Evolutionary conservation across 345 rosid species (phyloP).

Genomic region (Eucalyptus marginata): DNA sequence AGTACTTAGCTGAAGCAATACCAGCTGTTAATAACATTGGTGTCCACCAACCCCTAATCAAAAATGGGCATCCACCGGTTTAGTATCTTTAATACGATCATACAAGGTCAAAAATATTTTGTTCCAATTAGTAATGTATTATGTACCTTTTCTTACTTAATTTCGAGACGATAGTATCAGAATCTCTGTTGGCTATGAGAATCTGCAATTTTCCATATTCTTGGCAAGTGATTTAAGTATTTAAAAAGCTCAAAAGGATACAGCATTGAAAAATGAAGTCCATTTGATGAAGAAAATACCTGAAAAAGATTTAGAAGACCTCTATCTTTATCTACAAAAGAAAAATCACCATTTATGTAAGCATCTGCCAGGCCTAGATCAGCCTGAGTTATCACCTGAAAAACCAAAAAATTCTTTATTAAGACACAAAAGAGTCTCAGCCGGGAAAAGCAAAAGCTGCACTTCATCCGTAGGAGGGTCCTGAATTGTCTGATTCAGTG

Average conservation of each 20-base stretch:
- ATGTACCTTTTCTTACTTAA: constrained; percentile 50
- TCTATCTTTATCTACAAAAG: constrained; percentile 57
- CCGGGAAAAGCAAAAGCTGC: neutral
- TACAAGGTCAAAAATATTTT: fast-evolving
- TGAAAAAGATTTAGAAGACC: constrained; percentile 73
- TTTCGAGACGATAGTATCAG: constrained; percentile 21
- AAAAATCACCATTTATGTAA: constrained; percentile 67
- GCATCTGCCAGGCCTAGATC: constrained; percentile 94
- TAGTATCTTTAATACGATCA: neutral
- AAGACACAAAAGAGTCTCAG: neutral
- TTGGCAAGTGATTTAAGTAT: neutral
- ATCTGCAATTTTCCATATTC: constrained; percentile 18
- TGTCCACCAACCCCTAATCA: constrained; percentile 92
- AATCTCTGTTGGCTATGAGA: constrained; percentile 66
- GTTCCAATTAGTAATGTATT: neutral
- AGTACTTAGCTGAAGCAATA: constrained; percentile 65
- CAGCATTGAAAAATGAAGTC: neutral
- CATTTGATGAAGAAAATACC: constrained; percentile 25
- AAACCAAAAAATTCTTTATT: neutral
- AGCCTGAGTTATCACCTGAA: constrained; percentile 79
- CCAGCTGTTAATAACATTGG: constrained; percentile 66
- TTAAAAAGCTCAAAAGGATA: neutral
- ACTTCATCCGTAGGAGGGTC: neutral
- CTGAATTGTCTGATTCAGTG: neutral
- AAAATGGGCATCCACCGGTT: neutral